These are phyloP conservation scores for Lentinula guzmanii DNA, from an alignment of 768 basidiomycete genomes.

Conservation along the genomic window DNA sequence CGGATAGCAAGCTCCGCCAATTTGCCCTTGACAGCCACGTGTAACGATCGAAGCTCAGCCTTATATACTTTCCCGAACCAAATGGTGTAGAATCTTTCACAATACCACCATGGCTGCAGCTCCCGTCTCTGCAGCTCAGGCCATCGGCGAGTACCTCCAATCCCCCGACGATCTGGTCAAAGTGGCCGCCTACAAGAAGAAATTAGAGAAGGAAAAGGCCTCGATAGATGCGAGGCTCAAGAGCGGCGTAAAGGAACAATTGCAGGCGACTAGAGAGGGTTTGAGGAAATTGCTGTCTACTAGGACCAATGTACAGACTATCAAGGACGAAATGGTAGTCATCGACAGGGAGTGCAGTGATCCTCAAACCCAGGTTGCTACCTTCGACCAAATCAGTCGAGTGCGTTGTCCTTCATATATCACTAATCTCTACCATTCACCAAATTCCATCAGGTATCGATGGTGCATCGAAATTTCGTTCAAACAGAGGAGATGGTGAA, in stretches of 20 bases:
- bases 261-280: conserved; percentile 86
- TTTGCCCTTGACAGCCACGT: not conserved
- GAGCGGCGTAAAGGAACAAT: conserved; percentile 87
- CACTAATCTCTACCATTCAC: not conserved
- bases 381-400: conserved; percentile 93
- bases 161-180: conserved; percentile 92
- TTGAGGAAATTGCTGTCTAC: conserved; percentile 76
- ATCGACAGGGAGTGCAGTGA: conserved; percentile 74
- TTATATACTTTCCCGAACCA: not conserved
- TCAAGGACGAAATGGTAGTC: conserved; percentile 82
- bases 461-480: conserved; percentile 92
- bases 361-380: conserved; percentile 70
- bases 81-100: not conserved
- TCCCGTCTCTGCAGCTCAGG: conserved; percentile 74
- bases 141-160: conserved; percentile 85
- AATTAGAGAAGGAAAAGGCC: conserved; percentile 93
- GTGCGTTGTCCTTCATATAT: conserved; percentile 39
- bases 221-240: conserved; percentile 89
- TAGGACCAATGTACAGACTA: conserved; percentile 66
- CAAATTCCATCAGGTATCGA: conserved; percentile 62
- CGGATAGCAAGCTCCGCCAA: not conserved
- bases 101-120: conserved; percentile 37
- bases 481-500: conserved; percentile 95
- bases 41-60: no score
- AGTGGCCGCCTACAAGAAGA: conserved; percentile 83